Evolutionary conservation across 805 yeast species (phyloP).

Genomic region (Hanseniaspora mollemarum): DNA sequence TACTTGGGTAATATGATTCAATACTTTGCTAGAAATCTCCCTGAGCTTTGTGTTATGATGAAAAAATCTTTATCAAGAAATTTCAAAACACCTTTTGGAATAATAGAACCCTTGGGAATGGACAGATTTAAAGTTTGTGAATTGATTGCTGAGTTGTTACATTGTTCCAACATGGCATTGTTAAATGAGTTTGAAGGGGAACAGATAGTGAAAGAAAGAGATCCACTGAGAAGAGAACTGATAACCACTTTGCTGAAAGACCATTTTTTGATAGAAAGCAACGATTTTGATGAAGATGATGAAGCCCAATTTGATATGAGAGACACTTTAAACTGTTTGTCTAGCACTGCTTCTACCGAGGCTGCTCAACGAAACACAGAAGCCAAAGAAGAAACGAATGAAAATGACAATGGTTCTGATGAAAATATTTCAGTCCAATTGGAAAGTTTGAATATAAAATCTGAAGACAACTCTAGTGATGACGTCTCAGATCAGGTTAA

Average conservation of each 20-base stretch:
- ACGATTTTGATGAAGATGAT: constrained; percentile 11
- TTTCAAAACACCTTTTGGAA: constrained; percentile 37
- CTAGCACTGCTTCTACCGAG: neutral
- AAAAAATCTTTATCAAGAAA: constrained; percentile 30
- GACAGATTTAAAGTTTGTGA: constrained; percentile 89
- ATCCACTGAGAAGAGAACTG: constrained; percentile 40
- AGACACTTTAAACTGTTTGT: neutral
- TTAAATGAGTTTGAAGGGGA: constrained; percentile 70
- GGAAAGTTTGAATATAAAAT: constrained; percentile 19
- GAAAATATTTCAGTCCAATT: constrained; percentile 14
- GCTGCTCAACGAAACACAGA: neutral
- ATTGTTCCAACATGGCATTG: constrained; percentile 90
- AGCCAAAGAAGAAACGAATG: neutral
- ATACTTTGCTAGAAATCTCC: constrained; percentile 64
- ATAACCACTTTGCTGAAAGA: constrained; percentile 2
- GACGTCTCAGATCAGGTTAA: constrained; percentile 19
- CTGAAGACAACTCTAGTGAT: constrained; percentile 20
- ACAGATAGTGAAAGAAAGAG: constrained; percentile 57
- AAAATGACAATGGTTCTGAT: constrained; percentile 1
- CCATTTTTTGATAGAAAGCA: constrained; percentile 1
- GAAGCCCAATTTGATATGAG: constrained; percentile 9
- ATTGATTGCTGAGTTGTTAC: constrained; percentile 82
- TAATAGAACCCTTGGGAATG: constrained; percentile 75
- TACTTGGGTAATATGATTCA: constrained; percentile 77
- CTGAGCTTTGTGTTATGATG: constrained; percentile 24